Evolutionary conservation across 345 rosid genomes (phyloP).

Genomic region (Bruguiera gymnorhiza): DNA sequence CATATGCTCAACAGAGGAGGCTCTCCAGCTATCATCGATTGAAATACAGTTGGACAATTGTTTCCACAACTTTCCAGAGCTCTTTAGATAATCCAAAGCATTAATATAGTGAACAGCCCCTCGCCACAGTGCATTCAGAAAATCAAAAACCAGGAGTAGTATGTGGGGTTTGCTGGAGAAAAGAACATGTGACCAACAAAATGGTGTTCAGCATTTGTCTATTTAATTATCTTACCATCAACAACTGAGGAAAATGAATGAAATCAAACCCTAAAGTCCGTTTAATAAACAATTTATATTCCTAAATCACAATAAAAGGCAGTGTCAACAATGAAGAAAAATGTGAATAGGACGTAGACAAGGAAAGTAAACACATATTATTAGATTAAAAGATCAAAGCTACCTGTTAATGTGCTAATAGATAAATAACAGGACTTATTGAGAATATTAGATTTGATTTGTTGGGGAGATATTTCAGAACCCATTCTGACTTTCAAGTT

Average conservation of each 20-base stretch:
- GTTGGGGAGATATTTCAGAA: background rate
- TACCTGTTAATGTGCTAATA: background rate
- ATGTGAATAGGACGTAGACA: no score
- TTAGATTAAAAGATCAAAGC: background rate
- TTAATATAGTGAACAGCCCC: slow-evolving; percentile 66
- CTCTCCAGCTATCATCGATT: slow-evolving; percentile 34
- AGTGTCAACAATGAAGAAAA: no score
- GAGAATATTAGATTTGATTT: background rate
- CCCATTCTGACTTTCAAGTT: background rate
- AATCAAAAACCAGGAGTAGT: slow-evolving; percentile 53
- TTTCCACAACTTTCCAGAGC: slow-evolving; percentile 63
- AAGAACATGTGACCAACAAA: slow-evolving; percentile 4
- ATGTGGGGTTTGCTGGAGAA: slow-evolving; percentile 58
- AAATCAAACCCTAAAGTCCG: no score
- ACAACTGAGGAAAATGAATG: no score
- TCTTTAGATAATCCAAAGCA: slow-evolving; percentile 53
- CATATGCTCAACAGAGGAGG: slow-evolving; percentile 35
- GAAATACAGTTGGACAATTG: slow-evolving; percentile 47
- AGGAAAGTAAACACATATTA: no score
- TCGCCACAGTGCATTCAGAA: slow-evolving; percentile 89
- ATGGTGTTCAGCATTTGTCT: slow-evolving; percentile 1
- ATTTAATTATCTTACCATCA: background rate
- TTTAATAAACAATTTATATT: no score
- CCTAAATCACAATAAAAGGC: no score
- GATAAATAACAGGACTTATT: background rate